Evolutionary conservation across 1,284 basidiomycete species (phyloP).

Genomic region (Pseudozyma tsukubaensis): DNA sequence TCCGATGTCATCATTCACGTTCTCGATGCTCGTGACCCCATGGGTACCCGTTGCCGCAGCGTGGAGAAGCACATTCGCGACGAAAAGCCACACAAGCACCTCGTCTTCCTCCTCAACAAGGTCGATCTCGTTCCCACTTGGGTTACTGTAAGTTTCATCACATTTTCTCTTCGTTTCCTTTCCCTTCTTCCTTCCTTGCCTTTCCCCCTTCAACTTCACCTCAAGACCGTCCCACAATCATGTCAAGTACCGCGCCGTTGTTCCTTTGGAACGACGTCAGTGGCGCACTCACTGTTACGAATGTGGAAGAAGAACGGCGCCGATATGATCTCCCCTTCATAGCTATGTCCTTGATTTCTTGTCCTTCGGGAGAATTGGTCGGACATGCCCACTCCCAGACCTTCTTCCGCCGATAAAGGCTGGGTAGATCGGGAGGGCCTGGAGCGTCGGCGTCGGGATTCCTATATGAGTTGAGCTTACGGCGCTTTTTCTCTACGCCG

Average conservation of each 20-base stretch:
- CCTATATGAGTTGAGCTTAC: constrained; percentile 65
- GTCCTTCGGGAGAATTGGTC: constrained; percentile 50
- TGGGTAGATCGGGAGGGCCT: constrained; percentile 59
- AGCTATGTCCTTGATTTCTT: constrained; percentile 67
- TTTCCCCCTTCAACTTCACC: constrained; percentile 11
- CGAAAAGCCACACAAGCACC: constrained; percentile 96
- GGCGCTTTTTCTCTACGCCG: constrained; percentile 40
- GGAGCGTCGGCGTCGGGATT: constrained; percentile 56
- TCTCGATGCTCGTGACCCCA: constrained; percentile 92
- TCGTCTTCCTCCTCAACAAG: constrained; percentile 97
- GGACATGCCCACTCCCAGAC: constrained; percentile 59
- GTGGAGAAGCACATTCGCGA: constrained; percentile 93
- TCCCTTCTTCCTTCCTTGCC: constrained; percentile 5
- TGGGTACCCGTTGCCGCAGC: constrained; percentile 96
- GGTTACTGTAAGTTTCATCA: constrained; percentile 84
- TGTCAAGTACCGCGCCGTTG: constrained; percentile 66
- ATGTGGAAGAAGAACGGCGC: constrained; percentile 74
- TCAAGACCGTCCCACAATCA: constrained; percentile 61
- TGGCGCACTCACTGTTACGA: constrained; percentile 73
- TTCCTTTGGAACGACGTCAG: constrained; percentile 31
- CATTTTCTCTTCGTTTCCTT: constrained; percentile 4
- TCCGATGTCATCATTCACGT: constrained; percentile 97
- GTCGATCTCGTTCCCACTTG: constrained; percentile 98
- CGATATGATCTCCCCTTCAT: constrained; percentile 70
- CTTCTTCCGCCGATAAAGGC: constrained; percentile 69